phyloP scores from a whole-genome alignment of 1,284 basidiomycete genomes.

The Tilletiaria anomala region DNA sequence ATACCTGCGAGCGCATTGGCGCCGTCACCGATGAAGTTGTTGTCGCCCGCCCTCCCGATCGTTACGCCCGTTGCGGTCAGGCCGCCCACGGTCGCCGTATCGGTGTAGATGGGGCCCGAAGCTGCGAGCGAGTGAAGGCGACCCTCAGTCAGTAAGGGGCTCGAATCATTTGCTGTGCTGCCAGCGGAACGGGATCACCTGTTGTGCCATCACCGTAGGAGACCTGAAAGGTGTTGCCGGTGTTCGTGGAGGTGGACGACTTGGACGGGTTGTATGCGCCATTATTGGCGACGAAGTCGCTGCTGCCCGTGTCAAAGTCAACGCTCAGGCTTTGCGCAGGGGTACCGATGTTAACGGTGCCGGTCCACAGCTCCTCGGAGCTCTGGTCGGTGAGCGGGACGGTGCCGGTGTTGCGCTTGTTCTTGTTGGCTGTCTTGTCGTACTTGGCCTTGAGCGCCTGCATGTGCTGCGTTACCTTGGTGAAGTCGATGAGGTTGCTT shows the following conservation, averaged over 20 bases:
- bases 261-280: slow-evolving; percentile 10
- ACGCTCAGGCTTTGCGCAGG: slow-evolving; percentile 1
- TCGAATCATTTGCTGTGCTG: too few relatives aligned
- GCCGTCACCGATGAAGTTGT: neutral
- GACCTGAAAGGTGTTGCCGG: slow-evolving; percentile 3
- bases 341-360: slow-evolving; percentile 1
- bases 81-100: slow-evolving; percentile 3
- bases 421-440: neutral
- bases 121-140: too few relatives aligned
- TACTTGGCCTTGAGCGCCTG: too few relatives aligned
- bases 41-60: slow-evolving; percentile 36
- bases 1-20: neutral
- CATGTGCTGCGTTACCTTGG: too few relatives aligned
- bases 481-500: too few relatives aligned
- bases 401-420: slow-evolving; percentile 4
- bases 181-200: too few relatives aligned
- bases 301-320: neutral
- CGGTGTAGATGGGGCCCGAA: slow-evolving; percentile 4
- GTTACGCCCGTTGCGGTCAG: slow-evolving; percentile 18
- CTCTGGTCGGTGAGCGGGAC: slow-evolving; percentile 2
- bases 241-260: slow-evolving; percentile 2
- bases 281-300: slow-evolving; percentile 31
- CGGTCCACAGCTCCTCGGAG: slow-evolving; percentile 2
- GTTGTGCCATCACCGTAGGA: slow-evolving; percentile 4
- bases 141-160: too few relatives aligned